These are phyloP conservation scores for Crassisporium funariophilum DNA, from an alignment of 768 basidiomycete genomes.

Conservation along the genomic window DNA sequence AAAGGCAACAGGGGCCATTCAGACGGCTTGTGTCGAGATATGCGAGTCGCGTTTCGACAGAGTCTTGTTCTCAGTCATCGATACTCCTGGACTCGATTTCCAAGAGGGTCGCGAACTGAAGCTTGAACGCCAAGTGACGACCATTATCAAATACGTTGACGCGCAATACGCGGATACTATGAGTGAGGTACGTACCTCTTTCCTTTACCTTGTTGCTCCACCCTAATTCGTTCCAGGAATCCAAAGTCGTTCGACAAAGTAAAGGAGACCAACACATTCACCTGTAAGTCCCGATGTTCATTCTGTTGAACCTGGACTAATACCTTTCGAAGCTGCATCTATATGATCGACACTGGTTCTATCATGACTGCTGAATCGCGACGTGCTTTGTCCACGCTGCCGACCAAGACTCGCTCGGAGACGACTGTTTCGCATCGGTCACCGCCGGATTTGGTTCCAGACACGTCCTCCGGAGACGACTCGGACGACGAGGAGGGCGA, in stretches of 20 bases:
- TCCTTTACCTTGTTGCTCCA: neutral
- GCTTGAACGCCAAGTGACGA: slow-evolving; percentile 77
- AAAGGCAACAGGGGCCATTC: slow-evolving; percentile 63
- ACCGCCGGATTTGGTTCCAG: slow-evolving; percentile 56
- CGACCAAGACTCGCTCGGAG: slow-evolving; percentile 64
- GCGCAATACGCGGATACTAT: slow-evolving; percentile 83
- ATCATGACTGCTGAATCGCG: slow-evolving; percentile 59
- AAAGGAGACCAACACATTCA: slow-evolving; percentile 92
- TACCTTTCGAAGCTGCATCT: slow-evolving; percentile 63
- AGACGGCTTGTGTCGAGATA: slow-evolving; percentile 77
- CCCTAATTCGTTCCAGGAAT: slow-evolving; percentile 56
- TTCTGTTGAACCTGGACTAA: slow-evolving; percentile 1
- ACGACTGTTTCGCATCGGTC: slow-evolving; percentile 57
- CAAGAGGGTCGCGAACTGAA: slow-evolving; percentile 69
- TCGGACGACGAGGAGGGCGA: slow-evolving; percentile 51
- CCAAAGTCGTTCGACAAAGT: slow-evolving; percentile 84
- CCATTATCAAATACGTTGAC: slow-evolving; percentile 77
- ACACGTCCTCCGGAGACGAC: slow-evolving; percentile 53
- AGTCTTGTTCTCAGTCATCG: slow-evolving; percentile 76
- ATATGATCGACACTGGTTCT: slow-evolving; percentile 79
- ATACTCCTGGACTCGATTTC: slow-evolving; percentile 86
- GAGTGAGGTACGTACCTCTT: slow-evolving; percentile 63
- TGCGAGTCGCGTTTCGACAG: slow-evolving; percentile 83
- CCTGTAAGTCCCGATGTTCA: slow-evolving; percentile 52
- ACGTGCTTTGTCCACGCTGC: slow-evolving; percentile 48